phyloP scores from a whole-genome alignment of 2,329 filamentous ascomycete species.

The Apiospora phragmitis region DNA sequence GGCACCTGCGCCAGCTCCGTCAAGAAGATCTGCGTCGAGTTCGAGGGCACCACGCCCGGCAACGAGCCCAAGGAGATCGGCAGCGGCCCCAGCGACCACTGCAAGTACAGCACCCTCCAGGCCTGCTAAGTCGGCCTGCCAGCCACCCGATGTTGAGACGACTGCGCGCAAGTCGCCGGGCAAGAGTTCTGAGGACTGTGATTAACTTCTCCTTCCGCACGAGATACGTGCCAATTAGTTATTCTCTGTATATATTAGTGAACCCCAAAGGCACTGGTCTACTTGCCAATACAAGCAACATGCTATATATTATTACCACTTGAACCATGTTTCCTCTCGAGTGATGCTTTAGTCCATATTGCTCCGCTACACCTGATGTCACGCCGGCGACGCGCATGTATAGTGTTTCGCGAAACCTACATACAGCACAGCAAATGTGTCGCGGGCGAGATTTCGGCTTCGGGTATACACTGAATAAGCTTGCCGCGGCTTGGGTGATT shows the following conservation, averaged over 20 bases:
- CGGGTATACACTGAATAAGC: not conserved
- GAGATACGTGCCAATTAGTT: not conserved
- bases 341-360: not conserved
- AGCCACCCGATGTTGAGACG: not conserved
- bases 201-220: not conserved
- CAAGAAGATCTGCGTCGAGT: conserved; percentile 24
- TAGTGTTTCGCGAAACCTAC: not conserved
- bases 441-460: not conserved
- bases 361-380: not conserved
- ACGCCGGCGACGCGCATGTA: not conserved
- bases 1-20: conserved; percentile 21
- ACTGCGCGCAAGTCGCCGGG: not conserved
- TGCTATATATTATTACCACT: too few species aligned
- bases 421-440: not conserved
- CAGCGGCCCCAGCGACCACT: conserved; percentile 20
- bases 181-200: not conserved
- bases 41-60: conserved; percentile 22
- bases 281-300: not conserved
- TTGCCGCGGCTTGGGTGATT: too few species aligned
- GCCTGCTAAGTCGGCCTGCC: conserved; percentile 8
- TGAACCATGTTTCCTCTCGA: too few species aligned
- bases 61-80: conserved; percentile 23
- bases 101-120: conserved; percentile 19
- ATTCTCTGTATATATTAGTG: not conserved
- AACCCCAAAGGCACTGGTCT: not conserved